Base-by-base conservation (phyloP, 2,329 filamentous ascomycete genomes). In the Xylariomycetidae sp. region DNA sequence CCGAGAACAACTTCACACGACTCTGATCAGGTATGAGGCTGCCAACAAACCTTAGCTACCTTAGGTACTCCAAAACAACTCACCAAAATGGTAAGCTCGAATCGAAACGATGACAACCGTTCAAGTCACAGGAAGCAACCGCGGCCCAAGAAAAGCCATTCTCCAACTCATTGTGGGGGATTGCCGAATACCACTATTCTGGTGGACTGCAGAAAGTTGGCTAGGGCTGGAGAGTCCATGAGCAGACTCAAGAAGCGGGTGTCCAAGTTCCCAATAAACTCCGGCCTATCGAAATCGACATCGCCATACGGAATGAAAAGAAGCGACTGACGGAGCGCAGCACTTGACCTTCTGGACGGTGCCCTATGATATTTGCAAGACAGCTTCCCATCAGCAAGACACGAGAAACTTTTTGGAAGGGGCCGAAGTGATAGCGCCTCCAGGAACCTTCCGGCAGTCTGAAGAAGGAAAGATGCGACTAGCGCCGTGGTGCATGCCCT, bases 361-460 rank as follows among this genome's bases (percentile, higher is more conserved):
- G 27, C 25, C 10, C 29, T 41, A 18, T 18, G 33, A 28, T 28
- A 38, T n/a, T 37, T 34, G 37, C 13, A 41, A 22, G 31, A 38
- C 25, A 7, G 40, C 27, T 10, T 42, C 37, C 37, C 44, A 36
- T 16, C 38, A 33, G 38, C 18, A 10, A 14, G 37, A 13, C 17
- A 35, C 30, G 6, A 46, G 46, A 32, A 34, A 40, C 34, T 36
- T 35, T 6, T n/a, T 40, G 9, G 31, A 40, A 20, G 34, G 33
- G n/a, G 38, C 39, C 10, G 41, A 43, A 25, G 30, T 37, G 10
- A 37, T 37, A 24, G 32, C 28, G 17, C 25, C 37, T n/a, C 25
- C 32, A 19, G 40, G 37, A 12, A 44, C 38, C 7, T 47, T 35
- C 28, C 42, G 29, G 28, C 41, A 42, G 15, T 44, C 36, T 20